Evolutionary conservation across 768 basidiomycete species (phyloP), one percentile per base, ranked within the genome.

Genomic region (Myochromella boudieri): DNA sequence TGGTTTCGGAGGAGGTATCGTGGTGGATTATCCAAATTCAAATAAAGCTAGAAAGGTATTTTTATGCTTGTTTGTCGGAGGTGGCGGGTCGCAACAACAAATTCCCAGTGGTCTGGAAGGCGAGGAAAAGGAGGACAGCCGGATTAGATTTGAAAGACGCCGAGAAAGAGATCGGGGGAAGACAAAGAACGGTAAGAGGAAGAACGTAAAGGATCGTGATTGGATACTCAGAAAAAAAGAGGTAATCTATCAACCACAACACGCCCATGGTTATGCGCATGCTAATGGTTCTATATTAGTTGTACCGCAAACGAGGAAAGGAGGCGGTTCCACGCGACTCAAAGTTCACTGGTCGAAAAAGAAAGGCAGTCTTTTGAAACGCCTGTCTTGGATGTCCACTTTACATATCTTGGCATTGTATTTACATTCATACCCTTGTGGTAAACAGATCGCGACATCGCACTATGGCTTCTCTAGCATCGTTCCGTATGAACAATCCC

Each of bases 151-250:
- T 57, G 93, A 95, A 68, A 77, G 78, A 57, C 77, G 91, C 61
- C 76, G 91, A 48, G 85, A 91, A 52, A 73, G 82, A 44, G 80
- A 84, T 59, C 72, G 68, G 48, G 69, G 67, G 43, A 78, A 79
- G 53, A 69, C 70, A 38, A 83, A 78, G 54, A 75, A 65, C 20
- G 83, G 81, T 50, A 93, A 87, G 70, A 76, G 86, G 55, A 91
- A 85, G 63, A 68, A 56, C 36, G 57, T 84, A 26, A 92, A 89
- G 60, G 84, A 85, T 60, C 84, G 75, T 61, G 91, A 95, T 52
- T 99, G 94, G 94, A 93, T 98, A 51, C 61, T 97, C 59, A 87
- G 84, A 70, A 99, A 99, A 75, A 99, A 99, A 79, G 90, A 95
- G 77, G 93, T 87, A 51, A 45, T 76, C 17, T 14, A 1, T 6